phyloP scores from a whole-genome alignment of 352 stramenopile species.

The Elongisporangium anandrum region DNA sequence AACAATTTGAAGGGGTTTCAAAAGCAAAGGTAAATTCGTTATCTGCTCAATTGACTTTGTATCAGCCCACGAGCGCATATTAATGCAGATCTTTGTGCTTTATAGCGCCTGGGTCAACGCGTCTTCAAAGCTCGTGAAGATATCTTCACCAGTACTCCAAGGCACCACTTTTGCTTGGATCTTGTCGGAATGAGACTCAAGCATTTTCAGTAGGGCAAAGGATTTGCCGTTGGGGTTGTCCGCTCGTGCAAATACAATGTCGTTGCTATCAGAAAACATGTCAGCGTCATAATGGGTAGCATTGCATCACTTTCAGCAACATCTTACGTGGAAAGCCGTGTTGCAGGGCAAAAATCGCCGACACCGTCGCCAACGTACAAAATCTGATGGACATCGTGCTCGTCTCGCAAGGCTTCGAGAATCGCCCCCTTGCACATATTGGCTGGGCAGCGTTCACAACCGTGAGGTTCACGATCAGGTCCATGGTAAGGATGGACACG shows the following conservation, averaged over 20 bases:
- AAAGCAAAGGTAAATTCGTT: neutral
- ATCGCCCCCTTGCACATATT: conserved; percentile 86
- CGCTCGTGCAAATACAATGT: conserved; percentile 62
- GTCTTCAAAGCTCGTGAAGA: conserved; percentile 42
- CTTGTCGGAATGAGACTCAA: conserved; percentile 23
- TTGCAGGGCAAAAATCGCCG: conserved; percentile 67
- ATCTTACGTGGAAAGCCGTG: conserved; percentile 42
- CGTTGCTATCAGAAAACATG: conserved; percentile 19
- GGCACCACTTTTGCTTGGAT: conserved; percentile 42
- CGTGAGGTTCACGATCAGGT: conserved; percentile 28
- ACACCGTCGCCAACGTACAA: conserved; percentile 72
- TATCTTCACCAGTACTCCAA: conserved; percentile 62
- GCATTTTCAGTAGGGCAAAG: conserved; percentile 54
- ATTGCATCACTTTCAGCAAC: neutral
- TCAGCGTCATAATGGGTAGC: neutral
- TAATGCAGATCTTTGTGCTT: neutral
- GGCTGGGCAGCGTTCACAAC: conserved; percentile 47
- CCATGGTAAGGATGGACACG: conserved; percentile 54
- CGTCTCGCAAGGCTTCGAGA: conserved; percentile 35
- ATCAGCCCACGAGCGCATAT: neutral
- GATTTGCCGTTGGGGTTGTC: conserved; percentile 37
- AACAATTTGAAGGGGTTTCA: neutral
- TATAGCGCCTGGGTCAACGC: conserved; percentile 1
- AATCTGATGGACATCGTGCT: conserved; percentile 33
- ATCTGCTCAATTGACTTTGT: too few species aligned